Evolutionary conservation across 2,329 filamentous ascomycete species (phyloP), one percentile per base, ranked within the genome.

Genomic region (Sordariomycetes sp.): DNA sequence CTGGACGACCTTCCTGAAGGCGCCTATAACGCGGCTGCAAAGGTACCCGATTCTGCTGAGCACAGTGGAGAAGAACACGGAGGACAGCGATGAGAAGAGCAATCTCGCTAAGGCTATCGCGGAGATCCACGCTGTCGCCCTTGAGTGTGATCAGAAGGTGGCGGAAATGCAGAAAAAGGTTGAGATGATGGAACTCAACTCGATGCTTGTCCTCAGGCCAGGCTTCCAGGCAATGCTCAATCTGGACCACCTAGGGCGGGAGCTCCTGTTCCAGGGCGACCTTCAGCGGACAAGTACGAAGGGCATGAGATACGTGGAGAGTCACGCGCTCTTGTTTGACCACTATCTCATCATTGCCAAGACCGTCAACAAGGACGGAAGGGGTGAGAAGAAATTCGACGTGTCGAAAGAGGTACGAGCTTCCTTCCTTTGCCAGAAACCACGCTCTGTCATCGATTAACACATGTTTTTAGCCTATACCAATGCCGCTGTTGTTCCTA

Each of bases 281-380:
- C 74, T 99, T 58, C 90, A 95, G 68, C 80, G 94, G 61, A 87
- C 90, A 74, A 90, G 92, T 57, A 89, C 86, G 51, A 95, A 89
- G 68, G 85, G 90, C 58, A 94, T 97, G 67, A 86, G 86, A 61
- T 96, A 92, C 86, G 84, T 97, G 8, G 94, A 99, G 65, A 95
- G 89, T 0, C 90, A 96, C 67, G 90, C 89, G 2, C 80, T 99
- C 52, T 78, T 99, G 0, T 97, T 99, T 66, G 95, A 99, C 65
- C 91, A 99, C 70, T 99, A 96, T 69, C 79, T 99, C 42, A 91
- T 99, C 36, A 74, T 99, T 52, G 88, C 94, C 45, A 99, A 99
- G 74, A 78, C 89, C 8, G 77, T 85, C 3, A 76, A 84, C 52
- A 90, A 90, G 64, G 81, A 84, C 52, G 79, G 83, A 52, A 82